Base-by-base conservation (phyloP, 805 yeast genomes). In the Limtongia smithiae region DNA sequence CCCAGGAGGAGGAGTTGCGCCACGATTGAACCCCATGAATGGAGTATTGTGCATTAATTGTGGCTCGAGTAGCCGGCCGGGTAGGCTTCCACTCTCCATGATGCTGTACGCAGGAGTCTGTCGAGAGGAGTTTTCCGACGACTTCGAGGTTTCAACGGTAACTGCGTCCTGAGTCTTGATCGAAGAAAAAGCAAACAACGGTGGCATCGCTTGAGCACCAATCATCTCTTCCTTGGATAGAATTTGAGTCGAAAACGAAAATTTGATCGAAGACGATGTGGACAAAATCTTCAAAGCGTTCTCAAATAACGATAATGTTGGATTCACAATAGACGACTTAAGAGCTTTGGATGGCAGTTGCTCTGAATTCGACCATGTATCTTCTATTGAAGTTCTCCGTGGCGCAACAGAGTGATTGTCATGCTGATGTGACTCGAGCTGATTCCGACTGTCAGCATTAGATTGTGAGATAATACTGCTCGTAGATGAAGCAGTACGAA, bases 1-100 rank as follows among this genome's bases (percentile, higher is more conserved):
- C 4, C 89, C 89, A 4, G 89, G 91, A 34, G 90, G 90, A 3
- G 88, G 85, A 25, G 85, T 83, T 3, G 86, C 77, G 22, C 48
- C 47, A 3, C 46, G 6, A 40, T 34, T 6, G 41, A 24, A 17
- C 48, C 43, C 38, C 21, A 8, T 8, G 21, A 18, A 12, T 20
- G 37, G n/a, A 2, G 38, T 50, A 15, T 51, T 51, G 21, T 59
- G 65, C 57, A 62, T 66, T 56, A 62, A 66, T 52, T 65, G 69
- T 37, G 58, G 63, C 9, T 52, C 57, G 22, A 52, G 38, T 8
- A 52, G 30, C 22, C 49, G 57, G 34, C 49, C 54, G 4, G 53
- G 28, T 34, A 47, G 43, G 32, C 43, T 44, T 34, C 48, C 32
- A 28, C 36, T 43, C 28, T 37, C 48, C 24, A 43, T 20, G 37